phyloP scores from a whole-genome alignment of 1,139 yeast genomes.

The Scheffersomyces segobiensis region DNA sequence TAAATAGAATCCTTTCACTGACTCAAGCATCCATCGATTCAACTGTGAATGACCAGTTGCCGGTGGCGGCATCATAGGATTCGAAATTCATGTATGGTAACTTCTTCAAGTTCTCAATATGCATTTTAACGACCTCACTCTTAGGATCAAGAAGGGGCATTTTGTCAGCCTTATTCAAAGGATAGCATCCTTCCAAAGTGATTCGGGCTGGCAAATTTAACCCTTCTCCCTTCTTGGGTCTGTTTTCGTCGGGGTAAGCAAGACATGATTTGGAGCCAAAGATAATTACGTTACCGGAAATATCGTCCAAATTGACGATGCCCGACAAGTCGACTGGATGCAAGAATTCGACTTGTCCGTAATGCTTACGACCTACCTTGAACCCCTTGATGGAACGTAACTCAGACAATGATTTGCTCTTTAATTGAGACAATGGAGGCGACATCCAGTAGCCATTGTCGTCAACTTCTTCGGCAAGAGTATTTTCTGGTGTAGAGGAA shows the following conservation, averaged over 20 bases:
- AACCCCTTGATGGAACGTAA: slow-evolving; percentile 66
- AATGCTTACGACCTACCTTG: slow-evolving; percentile 76
- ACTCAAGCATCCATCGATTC: slow-evolving; percentile 17
- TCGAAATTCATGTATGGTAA: slow-evolving; percentile 64
- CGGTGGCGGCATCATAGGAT: slow-evolving; percentile 75
- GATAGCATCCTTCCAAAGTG: slow-evolving; percentile 77
- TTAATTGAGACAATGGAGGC: slow-evolving; percentile 69
- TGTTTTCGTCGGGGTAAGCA: slow-evolving; percentile 76
- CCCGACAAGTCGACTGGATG: slow-evolving; percentile 82
- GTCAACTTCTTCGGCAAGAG: slow-evolving; percentile 37
- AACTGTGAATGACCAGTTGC: slow-evolving; percentile 76
- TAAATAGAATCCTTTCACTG: background rate
- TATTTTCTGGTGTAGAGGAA: background rate
- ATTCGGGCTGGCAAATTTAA: slow-evolving; percentile 75
- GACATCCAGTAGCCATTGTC: slow-evolving; percentile 83
- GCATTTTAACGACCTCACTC: slow-evolving; percentile 69
- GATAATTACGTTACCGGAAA: slow-evolving; percentile 64
- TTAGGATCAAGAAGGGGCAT: slow-evolving; percentile 77
- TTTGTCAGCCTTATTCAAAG: slow-evolving; percentile 69
- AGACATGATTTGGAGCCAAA: slow-evolving; percentile 64
- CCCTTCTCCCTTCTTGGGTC: slow-evolving; percentile 73
- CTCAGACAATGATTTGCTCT: slow-evolving; percentile 59
- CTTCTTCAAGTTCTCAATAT: slow-evolving; percentile 64
- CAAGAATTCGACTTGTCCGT: slow-evolving; percentile 74
- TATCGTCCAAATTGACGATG: slow-evolving; percentile 55